Conservation (phyloP, 164 flowering plant genomes). For the Tetracentron sinense region DNA sequence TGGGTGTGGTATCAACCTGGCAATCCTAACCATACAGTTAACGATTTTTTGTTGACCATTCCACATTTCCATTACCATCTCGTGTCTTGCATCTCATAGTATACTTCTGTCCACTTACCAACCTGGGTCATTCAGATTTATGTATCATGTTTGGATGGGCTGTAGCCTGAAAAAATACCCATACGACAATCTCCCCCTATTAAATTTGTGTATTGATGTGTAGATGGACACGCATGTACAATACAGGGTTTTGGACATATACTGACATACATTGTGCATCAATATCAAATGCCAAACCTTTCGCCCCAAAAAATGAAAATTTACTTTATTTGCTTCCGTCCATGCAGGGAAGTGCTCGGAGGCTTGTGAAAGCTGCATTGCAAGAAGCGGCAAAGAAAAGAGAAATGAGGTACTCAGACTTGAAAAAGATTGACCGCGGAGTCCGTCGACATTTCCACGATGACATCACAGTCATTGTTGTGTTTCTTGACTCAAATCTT, state of each 20-base stretch:
- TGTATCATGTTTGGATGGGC: neutral
- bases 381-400: slow-evolving; percentile 90
- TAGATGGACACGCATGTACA: too few relatives aligned
- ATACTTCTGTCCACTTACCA: too few relatives aligned
- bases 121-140: too few relatives aligned
- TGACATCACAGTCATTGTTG: slow-evolving; percentile 64
- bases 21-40: too few relatives aligned
- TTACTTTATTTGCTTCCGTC: slow-evolving; percentile 4
- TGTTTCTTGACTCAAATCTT: slow-evolving; percentile 56
- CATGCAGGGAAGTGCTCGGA: slow-evolving; percentile 72
- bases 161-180: neutral
- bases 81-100: too few relatives aligned
- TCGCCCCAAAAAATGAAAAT: neutral
- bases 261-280: neutral
- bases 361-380: slow-evolving; percentile 71
- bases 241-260: too few relatives aligned
- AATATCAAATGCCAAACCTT: too few relatives aligned
- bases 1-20: too few relatives aligned
- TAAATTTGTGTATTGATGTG: too few relatives aligned
- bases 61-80: too few relatives aligned
- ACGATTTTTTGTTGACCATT: too few relatives aligned
- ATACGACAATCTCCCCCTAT: neutral
- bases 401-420: slow-evolving; percentile 72
- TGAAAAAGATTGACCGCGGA: slow-evolving; percentile 76
- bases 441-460: slow-evolving; percentile 83